phyloP scores from a whole-genome alignment of 2,329 filamentous ascomycete genomes.

The Myriosclerotinia curreyana region DNA sequence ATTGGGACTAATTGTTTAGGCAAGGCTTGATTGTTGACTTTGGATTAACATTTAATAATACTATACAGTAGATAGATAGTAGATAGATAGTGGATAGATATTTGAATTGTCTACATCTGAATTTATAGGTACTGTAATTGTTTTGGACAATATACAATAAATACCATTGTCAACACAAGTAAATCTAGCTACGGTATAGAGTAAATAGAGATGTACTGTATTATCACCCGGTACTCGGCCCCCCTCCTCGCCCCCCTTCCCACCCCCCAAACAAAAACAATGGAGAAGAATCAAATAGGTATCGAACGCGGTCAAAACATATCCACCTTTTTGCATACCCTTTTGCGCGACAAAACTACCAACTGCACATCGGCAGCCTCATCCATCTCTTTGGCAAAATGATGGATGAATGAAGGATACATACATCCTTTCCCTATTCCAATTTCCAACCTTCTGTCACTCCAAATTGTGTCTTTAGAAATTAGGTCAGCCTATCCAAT shows the following conservation, averaged over 20 bases:
- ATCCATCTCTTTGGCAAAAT: conserved; percentile 6
- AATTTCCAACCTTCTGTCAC: background rate
- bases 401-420: background rate
- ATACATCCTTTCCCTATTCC: conserved; percentile 13
- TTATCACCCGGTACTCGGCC: conserved; percentile 4
- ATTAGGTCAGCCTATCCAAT: conserved; percentile 6
- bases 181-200: background rate
- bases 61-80: background rate
- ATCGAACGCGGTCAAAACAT: conserved; percentile 15
- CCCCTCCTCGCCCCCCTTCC: background rate
- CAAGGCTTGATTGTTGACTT: conserved; percentile 18
- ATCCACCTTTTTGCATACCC: conserved; percentile 9
- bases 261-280: background rate
- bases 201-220: background rate
- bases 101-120: background rate
- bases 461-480: conserved; percentile 5
- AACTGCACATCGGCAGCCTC: conserved; percentile 13
- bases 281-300: conserved; percentile 1
- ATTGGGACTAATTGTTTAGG: conserved; percentile 13
- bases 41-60: conserved; percentile 2
- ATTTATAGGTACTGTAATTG: background rate
- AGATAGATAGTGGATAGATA: background rate
- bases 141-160: background rate
- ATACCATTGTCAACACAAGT: background rate
- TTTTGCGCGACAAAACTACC: conserved; percentile 2